Evolutionary conservation across 495 filamentous ascomycete species (phyloP).

Genomic region (Cenococcum geophilum): DNA sequence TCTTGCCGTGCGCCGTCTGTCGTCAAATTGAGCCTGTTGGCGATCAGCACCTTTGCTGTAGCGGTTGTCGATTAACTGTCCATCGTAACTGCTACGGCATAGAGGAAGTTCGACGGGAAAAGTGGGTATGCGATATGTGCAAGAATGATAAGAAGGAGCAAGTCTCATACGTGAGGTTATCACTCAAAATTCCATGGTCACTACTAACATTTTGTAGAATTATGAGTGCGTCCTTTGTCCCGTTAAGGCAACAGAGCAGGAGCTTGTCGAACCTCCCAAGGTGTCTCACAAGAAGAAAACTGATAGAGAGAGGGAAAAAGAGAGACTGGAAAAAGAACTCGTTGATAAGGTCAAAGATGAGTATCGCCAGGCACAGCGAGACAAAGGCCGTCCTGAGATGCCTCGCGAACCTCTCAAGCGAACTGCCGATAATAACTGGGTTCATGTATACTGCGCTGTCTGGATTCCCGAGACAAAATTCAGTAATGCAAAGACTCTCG

Average conservation of each 20-base stretch:
- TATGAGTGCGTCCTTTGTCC: constrained; percentile 94
- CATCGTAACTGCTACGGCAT: constrained; percentile 91
- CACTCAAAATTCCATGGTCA: neutral
- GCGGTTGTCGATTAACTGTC: constrained; percentile 85
- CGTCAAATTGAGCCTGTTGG: constrained; percentile 61
- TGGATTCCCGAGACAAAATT: constrained; percentile 92
- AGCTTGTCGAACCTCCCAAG: constrained; percentile 79
- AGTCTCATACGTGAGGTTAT: constrained; percentile 67
- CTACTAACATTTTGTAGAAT: constrained; percentile 46
- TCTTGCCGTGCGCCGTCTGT: constrained; percentile 82
- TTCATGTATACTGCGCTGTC: constrained; percentile 88
- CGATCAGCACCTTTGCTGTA: constrained; percentile 69
- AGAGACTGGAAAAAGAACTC: constrained; percentile 74
- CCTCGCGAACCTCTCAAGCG: constrained; percentile 90
- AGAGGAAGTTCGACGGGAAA: constrained; percentile 59
- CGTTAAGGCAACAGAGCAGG: constrained; percentile 64
- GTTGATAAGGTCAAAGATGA: constrained; percentile 65
- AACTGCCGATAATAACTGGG: constrained; percentile 93
- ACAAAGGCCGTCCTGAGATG: constrained; percentile 68
- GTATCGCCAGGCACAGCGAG: constrained; percentile 76
- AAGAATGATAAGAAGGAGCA: constrained; percentile 82
- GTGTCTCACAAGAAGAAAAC: constrained; percentile 86
- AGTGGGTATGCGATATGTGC: constrained; percentile 97
- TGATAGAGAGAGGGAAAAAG: constrained; percentile 84
- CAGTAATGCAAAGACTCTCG: constrained; percentile 69